Conservation (phyloP, 768 basidiomycete genomes). For the Gyrodon lividus region DNA sequence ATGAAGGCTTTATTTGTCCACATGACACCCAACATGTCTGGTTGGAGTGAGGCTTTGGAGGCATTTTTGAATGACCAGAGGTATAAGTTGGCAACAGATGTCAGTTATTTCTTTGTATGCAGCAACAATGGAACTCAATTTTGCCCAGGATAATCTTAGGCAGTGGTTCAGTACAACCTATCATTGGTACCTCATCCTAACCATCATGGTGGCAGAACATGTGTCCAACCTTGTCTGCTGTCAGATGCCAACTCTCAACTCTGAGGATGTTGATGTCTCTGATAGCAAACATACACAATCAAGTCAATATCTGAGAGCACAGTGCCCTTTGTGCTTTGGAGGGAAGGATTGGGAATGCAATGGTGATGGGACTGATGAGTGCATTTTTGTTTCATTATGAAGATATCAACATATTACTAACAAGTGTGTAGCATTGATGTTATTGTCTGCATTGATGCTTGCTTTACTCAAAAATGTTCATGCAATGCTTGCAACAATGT, state of each 20-base stretch:
- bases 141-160: constrained; percentile 23
- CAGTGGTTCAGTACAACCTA: constrained; percentile 22
- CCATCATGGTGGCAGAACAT: not conserved
- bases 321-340: constrained; percentile 31
- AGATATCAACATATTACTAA: not conserved
- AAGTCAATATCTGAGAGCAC: constrained; percentile 16
- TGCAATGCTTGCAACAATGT: not conserved
- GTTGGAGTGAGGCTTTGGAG: constrained; percentile 8
- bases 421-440: not conserved
- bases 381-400: not conserved
- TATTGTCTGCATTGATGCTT: constrained; percentile 31
- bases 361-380: not conserved
- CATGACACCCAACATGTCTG: constrained; percentile 13
- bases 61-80: constrained; percentile 2
- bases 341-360: constrained; percentile 4
- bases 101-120: not conserved
- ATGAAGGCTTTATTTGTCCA: constrained; percentile 6
- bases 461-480: constrained; percentile 33
- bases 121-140: not conserved
- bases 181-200: constrained; percentile 20
- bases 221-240: not conserved
- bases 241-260: not conserved
- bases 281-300: not conserved
- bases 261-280: not conserved
- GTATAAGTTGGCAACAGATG: constrained; percentile 9